Base-by-base conservation (phyloP, 257 asterid genomes). In the Solanum tarapatanum region DNA sequence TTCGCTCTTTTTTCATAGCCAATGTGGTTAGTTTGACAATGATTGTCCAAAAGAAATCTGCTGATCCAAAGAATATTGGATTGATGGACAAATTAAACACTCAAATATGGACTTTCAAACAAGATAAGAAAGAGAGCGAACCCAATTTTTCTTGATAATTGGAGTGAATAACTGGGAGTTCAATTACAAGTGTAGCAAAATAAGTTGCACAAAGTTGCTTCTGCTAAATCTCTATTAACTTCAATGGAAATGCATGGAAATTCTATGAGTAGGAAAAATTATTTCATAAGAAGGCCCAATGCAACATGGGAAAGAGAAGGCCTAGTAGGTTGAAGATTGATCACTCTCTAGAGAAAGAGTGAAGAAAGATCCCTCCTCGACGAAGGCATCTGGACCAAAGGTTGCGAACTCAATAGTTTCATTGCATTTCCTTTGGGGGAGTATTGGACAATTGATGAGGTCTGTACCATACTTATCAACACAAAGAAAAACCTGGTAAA, bases 401-500 rank as follows among this genome's bases (percentile, higher is more conserved):
- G 88, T 28, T 32, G 92, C 87, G 28, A 90, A 87, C 17, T 75
- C 87, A 39, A 90, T 45, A 3, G 35, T 23, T 5, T 89, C 73
- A 82, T 43, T 74, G 70, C 88, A 88, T 11, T 17, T 64, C 26
- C 73, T 88, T 11, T 7, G 37, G 3, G 76, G 91, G 13, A 32
- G 23, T 30, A 51, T 86, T 8, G 92, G 91, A 36, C 92, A 90
- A 26, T 86, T 62, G 11, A 88, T 88, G n/a, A 90, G n/a, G 14
- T 84, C 68, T 4, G 86, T 77, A 23, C 87, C 91, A 82, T 89
- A 83, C 8, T 72, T 39, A 69, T 90, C 89, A 35, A 87, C 89
- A 37, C 93, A 90, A 8, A 88, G 43, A 80, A 88, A 88, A 43
- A 91, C 74, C 68, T 91, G 91, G 79, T 74, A 87, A 3, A 90